phyloP scores from a whole-genome alignment of 1,139 yeast species.

The Lodderomyces metapsilosis region DNA sequence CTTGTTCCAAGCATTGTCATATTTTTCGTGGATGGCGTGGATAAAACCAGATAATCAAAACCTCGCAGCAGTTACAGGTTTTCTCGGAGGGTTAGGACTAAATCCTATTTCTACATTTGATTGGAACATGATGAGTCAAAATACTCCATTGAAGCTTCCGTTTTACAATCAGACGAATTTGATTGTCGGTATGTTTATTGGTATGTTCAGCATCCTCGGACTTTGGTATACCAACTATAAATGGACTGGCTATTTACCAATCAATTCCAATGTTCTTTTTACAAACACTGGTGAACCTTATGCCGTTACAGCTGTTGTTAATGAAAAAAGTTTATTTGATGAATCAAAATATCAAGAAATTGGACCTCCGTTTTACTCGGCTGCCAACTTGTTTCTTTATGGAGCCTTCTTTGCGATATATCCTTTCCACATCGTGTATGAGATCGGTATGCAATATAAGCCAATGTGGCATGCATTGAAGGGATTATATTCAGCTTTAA shows the following conservation, averaged over 20 bases:
- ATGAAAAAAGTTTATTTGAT: slow-evolving; percentile 37
- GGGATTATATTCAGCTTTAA: slow-evolving; percentile 11
- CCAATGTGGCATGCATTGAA: slow-evolving; percentile 16
- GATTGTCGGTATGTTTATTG: slow-evolving; percentile 44
- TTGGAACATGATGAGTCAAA: slow-evolving; percentile 37
- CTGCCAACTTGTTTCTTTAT: slow-evolving; percentile 45
- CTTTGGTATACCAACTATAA: slow-evolving; percentile 51
- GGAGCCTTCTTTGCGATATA: slow-evolving; percentile 61
- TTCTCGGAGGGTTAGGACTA: slow-evolving; percentile 52
- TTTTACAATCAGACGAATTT: slow-evolving; percentile 45
- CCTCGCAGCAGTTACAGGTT: slow-evolving; percentile 59
- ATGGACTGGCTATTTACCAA: slow-evolving; percentile 55
- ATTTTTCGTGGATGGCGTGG: slow-evolving; percentile 42
- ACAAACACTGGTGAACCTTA: slow-evolving; percentile 48
- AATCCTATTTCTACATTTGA: slow-evolving; percentile 60
- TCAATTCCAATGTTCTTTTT: slow-evolving; percentile 45
- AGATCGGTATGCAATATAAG: slow-evolving; percentile 29
- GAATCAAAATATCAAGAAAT: slow-evolving; percentile 37
- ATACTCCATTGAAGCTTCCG: slow-evolving; percentile 37
- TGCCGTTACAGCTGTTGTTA: slow-evolving; percentile 41
- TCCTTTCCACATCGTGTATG: slow-evolving; percentile 56
- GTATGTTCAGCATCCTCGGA: slow-evolving; percentile 42
- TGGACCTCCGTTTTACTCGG: slow-evolving; percentile 48
- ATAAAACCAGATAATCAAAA: slow-evolving; percentile 29
- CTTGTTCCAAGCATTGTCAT: slow-evolving; percentile 28